Evolutionary conservation across 768 basidiomycete genomes (phyloP).

Genomic region (Tulasnella calospora): DNA sequence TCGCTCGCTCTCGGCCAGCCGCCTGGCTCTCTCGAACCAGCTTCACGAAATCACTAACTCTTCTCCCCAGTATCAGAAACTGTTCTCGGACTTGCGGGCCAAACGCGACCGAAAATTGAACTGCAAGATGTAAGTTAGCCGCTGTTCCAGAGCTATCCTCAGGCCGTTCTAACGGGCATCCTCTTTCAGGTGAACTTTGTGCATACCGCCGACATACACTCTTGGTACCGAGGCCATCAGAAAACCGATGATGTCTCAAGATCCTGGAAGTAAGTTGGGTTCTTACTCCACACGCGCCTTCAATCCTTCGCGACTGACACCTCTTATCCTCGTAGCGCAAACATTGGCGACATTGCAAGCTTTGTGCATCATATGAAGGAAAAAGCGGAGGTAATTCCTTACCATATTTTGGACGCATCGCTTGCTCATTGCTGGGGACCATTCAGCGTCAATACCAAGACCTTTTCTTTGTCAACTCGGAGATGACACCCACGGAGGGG

Average conservation of each 20-base stretch:
- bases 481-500: constrained; percentile 19
- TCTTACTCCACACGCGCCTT: background rate
- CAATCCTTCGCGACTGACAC: background rate
- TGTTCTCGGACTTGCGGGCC: background rate
- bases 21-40: background rate
- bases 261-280: constrained; percentile 2
- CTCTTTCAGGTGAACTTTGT: constrained; percentile 14
- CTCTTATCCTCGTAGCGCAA: constrained; percentile 5
- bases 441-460: background rate
- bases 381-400: constrained; percentile 1
- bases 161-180: background rate
- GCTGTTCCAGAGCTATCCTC: background rate
- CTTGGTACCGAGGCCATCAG: constrained; percentile 18
- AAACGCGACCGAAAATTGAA: background rate
- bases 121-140: background rate
- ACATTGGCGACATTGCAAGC: constrained; percentile 16
- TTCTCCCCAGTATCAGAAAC: background rate
- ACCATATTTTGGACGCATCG: background rate
- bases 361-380: constrained; percentile 16
- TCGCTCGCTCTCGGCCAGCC: background rate
- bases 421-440: background rate
- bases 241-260: background rate
- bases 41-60: background rate
- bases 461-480: constrained; percentile 20
- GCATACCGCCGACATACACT: constrained; percentile 18